These are phyloP conservation scores for Mollisia scopiformis DNA, from an alignment of 2,329 filamentous ascomycete species.

Conservation along the genomic window DNA sequence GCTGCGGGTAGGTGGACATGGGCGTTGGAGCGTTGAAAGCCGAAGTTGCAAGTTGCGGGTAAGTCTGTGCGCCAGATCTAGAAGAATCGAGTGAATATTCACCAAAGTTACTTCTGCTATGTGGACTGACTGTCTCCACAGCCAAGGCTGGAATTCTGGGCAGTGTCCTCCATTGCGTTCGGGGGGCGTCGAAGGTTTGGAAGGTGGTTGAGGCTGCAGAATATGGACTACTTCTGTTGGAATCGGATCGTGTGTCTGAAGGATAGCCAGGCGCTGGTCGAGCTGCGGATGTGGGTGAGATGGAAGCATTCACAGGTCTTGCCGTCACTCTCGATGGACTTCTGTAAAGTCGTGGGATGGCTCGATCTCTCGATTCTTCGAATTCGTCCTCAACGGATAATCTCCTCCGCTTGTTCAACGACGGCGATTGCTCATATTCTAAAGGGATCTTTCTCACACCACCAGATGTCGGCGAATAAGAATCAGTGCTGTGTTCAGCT, in stretches of 20 bases:
- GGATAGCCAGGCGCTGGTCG: constrained; percentile 10
- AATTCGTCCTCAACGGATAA: constrained; percentile 20
- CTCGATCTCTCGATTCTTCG: constrained; percentile 12
- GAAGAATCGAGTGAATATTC: constrained; percentile 25
- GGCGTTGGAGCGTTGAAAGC: constrained; percentile 12
- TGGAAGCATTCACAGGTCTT: constrained; percentile 15
- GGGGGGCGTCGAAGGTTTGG: constrained; percentile 6
- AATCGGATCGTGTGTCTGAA: constrained; percentile 17
- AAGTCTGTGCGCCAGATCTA: constrained; percentile 18
- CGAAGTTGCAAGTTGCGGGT: constrained; percentile 14
- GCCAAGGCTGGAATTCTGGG: constrained; percentile 27
- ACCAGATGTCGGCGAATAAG: constrained; percentile 12
- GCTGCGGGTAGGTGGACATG: constrained; percentile 8
- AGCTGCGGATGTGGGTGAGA: constrained; percentile 14
- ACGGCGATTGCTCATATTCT: neutral
- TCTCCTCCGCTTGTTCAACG: constrained; percentile 23
- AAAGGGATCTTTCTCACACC: neutral
- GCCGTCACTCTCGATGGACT: constrained; percentile 15
- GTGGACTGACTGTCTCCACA: constrained; percentile 8
- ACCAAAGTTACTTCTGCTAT: constrained; percentile 6
- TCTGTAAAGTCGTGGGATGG: constrained; percentile 14
- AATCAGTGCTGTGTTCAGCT: constrained; percentile 11
- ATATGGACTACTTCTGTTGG: constrained; percentile 22
- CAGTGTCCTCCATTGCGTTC: constrained; percentile 17
- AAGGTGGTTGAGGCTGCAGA: constrained; percentile 8